phyloP scores from a whole-genome alignment of 768 basidiomycete genomes.

The Cyathus striatus region DNA sequence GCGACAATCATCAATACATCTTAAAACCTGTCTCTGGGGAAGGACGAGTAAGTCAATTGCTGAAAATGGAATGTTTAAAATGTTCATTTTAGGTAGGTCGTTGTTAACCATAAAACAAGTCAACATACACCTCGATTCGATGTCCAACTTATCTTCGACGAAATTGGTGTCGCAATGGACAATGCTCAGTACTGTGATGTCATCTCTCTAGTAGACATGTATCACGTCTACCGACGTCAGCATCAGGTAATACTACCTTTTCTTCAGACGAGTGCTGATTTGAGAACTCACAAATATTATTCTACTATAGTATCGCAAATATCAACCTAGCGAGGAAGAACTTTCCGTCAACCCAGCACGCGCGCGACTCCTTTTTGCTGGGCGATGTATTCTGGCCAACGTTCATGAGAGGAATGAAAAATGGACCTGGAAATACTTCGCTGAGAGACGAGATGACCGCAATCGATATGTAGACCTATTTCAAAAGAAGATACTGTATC shows the following conservation, averaged over 20 bases:
- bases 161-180: slow-evolving; percentile 89
- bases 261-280: neutral
- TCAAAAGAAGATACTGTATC: slow-evolving; percentile 61
- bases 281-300: slow-evolving; percentile 10
- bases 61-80: slow-evolving; percentile 4
- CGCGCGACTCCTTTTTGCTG: slow-evolving; percentile 75
- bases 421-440: slow-evolving; percentile 93
- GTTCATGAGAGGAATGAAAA: slow-evolving; percentile 77
- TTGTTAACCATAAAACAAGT: slow-evolving; percentile 77
- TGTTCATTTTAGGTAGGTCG: slow-evolving; percentile 41
- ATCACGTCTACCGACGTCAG: slow-evolving; percentile 88
- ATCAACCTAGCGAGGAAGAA: slow-evolving; percentile 61
- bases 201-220: slow-evolving; percentile 92
- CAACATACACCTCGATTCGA: slow-evolving; percentile 80
- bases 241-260: slow-evolving; percentile 50
- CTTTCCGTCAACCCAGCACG: slow-evolving; percentile 54
- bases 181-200: slow-evolving; percentile 92
- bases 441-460: slow-evolving; percentile 82
- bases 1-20: slow-evolving; percentile 82
- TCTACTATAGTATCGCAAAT: slow-evolving; percentile 71
- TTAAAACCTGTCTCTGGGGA: slow-evolving; percentile 94
- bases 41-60: slow-evolving; percentile 59
- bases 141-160: slow-evolving; percentile 82
- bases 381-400: slow-evolving; percentile 71
- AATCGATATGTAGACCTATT: slow-evolving; percentile 81